Conservation (phyloP, 139 green algal species). For the Chlorella sp. region DNA sequence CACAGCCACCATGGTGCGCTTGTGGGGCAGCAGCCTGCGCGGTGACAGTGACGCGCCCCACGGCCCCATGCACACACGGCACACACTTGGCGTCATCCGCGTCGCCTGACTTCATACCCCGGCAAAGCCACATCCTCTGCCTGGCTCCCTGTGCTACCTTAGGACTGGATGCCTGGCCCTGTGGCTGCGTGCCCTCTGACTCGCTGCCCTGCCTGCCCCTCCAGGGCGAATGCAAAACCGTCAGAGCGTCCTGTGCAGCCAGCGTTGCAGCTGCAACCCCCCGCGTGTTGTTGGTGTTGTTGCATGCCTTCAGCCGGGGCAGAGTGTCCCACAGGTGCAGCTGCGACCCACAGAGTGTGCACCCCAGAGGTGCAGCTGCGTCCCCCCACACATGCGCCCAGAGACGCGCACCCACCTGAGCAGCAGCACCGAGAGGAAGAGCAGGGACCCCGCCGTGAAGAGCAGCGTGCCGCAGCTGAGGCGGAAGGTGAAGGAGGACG, state of each 20-base stretch:
- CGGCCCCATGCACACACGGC: not conserved
- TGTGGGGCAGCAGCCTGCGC: slow-evolving; percentile 20
- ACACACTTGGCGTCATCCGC: no score
- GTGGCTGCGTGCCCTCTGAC: no score
- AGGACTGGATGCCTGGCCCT: no score
- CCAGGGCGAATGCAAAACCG: no score
- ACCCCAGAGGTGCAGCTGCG: not conserved
- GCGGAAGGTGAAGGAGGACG: slow-evolving; percentile 10
- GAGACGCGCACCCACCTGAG: slow-evolving; percentile 7
- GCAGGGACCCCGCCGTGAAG: slow-evolving; percentile 16
- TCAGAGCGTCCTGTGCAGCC: not conserved
- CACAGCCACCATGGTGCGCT: slow-evolving; percentile 1
- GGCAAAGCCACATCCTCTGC: no score
- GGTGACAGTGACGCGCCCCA: not conserved
- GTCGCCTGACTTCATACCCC: no score
- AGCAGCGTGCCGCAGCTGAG: slow-evolving; percentile 17
- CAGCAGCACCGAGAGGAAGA: slow-evolving; percentile 13
- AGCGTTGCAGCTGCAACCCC: not conserved
- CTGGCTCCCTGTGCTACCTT: no score
- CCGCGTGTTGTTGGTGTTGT: no score
- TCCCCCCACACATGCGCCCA: no score
- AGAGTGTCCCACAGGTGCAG: not conserved
- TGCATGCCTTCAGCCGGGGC: no score
- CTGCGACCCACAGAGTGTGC: not conserved
- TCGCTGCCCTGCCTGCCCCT: no score